phyloP scores from a whole-genome alignment of 176 grass and related monocot species.

The Cymbopogon citratus region DNA sequence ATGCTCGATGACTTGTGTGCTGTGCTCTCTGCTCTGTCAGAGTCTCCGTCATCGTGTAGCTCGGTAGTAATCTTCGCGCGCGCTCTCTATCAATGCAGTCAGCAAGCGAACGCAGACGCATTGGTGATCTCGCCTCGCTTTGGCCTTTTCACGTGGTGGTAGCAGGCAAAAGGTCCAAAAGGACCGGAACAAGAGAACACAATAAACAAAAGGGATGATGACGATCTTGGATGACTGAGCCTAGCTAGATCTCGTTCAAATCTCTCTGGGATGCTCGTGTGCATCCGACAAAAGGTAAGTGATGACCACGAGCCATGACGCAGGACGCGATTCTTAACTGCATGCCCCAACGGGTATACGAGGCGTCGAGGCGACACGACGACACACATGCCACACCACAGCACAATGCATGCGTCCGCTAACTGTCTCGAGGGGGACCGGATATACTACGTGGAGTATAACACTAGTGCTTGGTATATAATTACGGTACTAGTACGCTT shows the following conservation, averaged over 20 bases:
- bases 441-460: no score
- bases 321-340: background rate
- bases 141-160: conserved; percentile 22
- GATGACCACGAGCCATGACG: background rate
- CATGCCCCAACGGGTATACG: background rate
- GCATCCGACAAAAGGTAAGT: background rate
- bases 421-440: no score
- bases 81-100: background rate
- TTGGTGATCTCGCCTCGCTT: conserved; percentile 5
- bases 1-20: background rate
- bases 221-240: background rate
- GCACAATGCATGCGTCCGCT: no score
- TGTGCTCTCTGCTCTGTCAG: background rate
- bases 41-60: no score
- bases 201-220: conserved; percentile 23
- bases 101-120: background rate
- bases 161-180: background rate
- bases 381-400: no score
- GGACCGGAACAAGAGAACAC: background rate
- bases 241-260: conserved; percentile 15
- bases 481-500: no score
- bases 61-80: background rate
- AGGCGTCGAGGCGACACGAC: no score
- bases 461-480: no score
- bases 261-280: background rate